These are phyloP conservation scores for Trichomonascaceae sp. DNA, from an alignment of 1,139 yeast species.

Conservation along the genomic window DNA sequence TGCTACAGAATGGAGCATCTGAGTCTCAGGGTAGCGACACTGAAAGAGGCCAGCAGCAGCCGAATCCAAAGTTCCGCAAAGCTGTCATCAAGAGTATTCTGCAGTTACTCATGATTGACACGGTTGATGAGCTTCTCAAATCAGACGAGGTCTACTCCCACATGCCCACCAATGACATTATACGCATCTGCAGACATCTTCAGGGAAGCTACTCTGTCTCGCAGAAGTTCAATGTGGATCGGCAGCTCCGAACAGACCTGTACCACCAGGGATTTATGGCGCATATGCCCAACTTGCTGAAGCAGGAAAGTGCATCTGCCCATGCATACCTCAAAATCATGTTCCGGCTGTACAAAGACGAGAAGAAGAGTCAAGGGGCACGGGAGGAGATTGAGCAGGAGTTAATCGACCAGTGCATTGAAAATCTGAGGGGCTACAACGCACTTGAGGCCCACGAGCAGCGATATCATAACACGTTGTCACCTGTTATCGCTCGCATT, in stretches of 20 bases:
- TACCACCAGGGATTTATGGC: constrained; percentile 92
- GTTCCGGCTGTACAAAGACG: constrained; percentile 70
- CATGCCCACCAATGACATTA: constrained; percentile 53
- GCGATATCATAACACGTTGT: constrained; percentile 73
- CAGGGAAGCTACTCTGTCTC: constrained; percentile 70
- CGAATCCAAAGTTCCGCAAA: too few relatives aligned
- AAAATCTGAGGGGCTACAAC: constrained; percentile 56
- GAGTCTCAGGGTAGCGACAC: not conserved
- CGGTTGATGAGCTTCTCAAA: constrained; percentile 60
- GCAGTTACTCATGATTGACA: constrained; percentile 79
- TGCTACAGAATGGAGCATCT: constrained; percentile 5
- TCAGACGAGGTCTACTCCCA: constrained; percentile 54
- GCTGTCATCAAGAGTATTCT: constrained; percentile 88
- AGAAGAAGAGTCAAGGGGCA: constrained; percentile 24
- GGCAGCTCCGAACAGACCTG: constrained; percentile 68
- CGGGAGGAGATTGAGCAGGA: constrained; percentile 36
- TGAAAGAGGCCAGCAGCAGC: too few relatives aligned
- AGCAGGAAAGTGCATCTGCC: constrained; percentile 84
- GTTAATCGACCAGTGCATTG: constrained; percentile 59
- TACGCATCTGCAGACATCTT: constrained; percentile 46
- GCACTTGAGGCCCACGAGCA: constrained; percentile 60
- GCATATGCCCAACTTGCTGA: constrained; percentile 77
- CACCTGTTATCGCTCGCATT: constrained; percentile 83
- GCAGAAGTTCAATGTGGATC: constrained; percentile 74
- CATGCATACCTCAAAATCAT: constrained; percentile 74